phyloP scores from a whole-genome alignment of 2,329 filamentous ascomycete species.

The Colletotrichum horii region DNA sequence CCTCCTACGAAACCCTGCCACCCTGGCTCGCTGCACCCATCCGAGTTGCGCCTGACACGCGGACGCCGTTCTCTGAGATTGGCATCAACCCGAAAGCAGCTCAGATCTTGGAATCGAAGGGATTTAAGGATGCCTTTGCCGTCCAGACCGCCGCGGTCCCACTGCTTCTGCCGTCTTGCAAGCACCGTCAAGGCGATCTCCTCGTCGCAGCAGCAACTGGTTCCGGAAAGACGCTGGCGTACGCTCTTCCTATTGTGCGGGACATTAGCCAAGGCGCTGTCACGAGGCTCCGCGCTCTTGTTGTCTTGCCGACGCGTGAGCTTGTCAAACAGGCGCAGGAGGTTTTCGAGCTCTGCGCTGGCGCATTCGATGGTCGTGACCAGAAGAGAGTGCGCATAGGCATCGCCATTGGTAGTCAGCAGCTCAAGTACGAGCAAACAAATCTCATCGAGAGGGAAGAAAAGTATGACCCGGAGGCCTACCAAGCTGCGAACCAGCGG shows the following conservation, averaged over 20 bases:
- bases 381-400: slow-evolving; percentile 78
- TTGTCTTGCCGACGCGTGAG: slow-evolving; percentile 91
- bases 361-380: slow-evolving; percentile 58
- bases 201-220: slow-evolving; percentile 93
- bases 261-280: slow-evolving; percentile 69
- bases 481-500: slow-evolving; percentile 49
- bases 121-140: slow-evolving; percentile 75
- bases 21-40: slow-evolving; percentile 80
- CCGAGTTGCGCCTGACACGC: slow-evolving; percentile 66
- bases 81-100: slow-evolving; percentile 66
- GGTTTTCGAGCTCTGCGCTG: slow-evolving; percentile 75
- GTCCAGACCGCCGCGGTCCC: slow-evolving; percentile 84
- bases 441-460: slow-evolving; percentile 50
- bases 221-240: slow-evolving; percentile 93
- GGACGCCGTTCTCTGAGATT: slow-evolving; percentile 65
- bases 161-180: slow-evolving; percentile 71
- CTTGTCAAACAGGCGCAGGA: slow-evolving; percentile 86
- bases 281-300: slow-evolving; percentile 75
- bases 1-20: slow-evolving; percentile 80
- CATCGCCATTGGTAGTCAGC: slow-evolving; percentile 81
- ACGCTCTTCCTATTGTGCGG: slow-evolving; percentile 84
- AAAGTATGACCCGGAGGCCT: slow-evolving; percentile 69
- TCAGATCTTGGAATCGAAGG: slow-evolving; percentile 68
- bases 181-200: slow-evolving; percentile 73
- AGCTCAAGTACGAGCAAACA: slow-evolving; percentile 69